These are phyloP conservation scores for Lentinula boryana DNA, from an alignment of 768 basidiomycete species.

Conservation along the genomic window DNA sequence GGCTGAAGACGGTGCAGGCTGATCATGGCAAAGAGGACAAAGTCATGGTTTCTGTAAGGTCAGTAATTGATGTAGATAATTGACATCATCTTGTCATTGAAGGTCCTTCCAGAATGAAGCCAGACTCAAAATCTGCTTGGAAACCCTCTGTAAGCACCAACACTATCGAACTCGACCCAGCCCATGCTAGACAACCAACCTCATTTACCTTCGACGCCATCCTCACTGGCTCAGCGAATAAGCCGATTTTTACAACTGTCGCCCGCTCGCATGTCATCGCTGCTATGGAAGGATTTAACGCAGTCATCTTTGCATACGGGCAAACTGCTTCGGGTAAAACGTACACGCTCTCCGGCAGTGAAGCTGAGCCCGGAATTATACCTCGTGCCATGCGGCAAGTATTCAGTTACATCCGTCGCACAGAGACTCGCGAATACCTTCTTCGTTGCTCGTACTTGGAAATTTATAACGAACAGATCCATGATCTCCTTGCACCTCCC, in stretches of 20 bases:
- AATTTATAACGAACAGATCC: constrained; percentile 91
- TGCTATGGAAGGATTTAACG: constrained; percentile 96
- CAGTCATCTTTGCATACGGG: constrained; percentile 91
- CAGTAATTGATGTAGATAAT: not conserved
- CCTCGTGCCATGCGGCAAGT: constrained; percentile 91
- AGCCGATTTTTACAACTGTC: constrained; percentile 69
- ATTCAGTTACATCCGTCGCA: constrained; percentile 75
- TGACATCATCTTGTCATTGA: not conserved
- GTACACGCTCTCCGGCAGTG: constrained; percentile 61
- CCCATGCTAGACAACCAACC: constrained; percentile 39
- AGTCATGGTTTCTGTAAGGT: constrained; percentile 80
- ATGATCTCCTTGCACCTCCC: constrained; percentile 79
- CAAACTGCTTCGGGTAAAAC: constrained; percentile 76
- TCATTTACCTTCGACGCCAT: constrained; percentile 68
- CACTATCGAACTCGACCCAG: constrained; percentile 56
- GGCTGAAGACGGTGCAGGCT: constrained; percentile 31
- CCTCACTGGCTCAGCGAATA: constrained; percentile 74
- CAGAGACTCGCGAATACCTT: constrained; percentile 83
- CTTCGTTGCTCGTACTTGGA: constrained; percentile 94
- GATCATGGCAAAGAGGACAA: constrained; percentile 76
- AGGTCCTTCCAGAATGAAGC: constrained; percentile 47
- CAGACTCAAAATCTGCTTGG: constrained; percentile 54
- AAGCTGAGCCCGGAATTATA: constrained; percentile 89
- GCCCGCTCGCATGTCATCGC: constrained; percentile 79
- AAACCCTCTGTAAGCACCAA: constrained; percentile 33